Evolutionary conservation across 2,329 filamentous ascomycete genomes (phyloP).

Genomic region (Ustilaginoidea virens): DNA sequence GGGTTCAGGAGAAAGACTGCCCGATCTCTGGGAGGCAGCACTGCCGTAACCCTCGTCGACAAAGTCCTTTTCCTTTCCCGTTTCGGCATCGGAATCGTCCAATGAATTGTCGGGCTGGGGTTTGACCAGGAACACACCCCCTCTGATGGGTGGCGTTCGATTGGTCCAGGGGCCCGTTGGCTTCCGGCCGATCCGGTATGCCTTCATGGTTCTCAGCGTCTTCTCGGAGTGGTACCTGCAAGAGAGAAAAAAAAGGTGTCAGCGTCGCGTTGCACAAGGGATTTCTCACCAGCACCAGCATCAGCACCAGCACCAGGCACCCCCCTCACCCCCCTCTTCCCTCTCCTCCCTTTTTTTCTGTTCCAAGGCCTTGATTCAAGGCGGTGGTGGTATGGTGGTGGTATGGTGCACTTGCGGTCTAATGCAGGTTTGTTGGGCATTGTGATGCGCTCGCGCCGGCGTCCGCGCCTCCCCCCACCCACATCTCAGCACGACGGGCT

Average conservation of each 20-base stretch:
- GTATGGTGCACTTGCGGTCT: no score
- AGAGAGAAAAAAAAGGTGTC: constrained; percentile 2
- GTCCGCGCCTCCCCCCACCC: no score
- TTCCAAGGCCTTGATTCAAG: no score
- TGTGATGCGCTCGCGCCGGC: no score
- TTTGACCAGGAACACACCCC: constrained; percentile 17
- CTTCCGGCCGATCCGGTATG: constrained; percentile 43
- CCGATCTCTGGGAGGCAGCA: constrained; percentile 4
- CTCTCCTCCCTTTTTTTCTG: no score
- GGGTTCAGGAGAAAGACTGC: constrained; percentile 2
- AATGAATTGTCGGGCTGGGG: constrained; percentile 3
- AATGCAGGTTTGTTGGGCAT: no score
- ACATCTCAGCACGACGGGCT: background rate
- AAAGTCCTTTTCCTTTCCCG: constrained; percentile 5
- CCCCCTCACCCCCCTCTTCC: no score
- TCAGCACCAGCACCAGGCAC: no score
- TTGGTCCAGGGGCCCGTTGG: constrained; percentile 39
- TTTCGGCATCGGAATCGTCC: constrained; percentile 6
- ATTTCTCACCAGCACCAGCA: no score
- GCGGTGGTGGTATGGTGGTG: no score
- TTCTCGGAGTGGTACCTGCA: constrained; percentile 39
- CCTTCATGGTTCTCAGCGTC: constrained; percentile 40
- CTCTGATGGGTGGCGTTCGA: constrained; percentile 42
- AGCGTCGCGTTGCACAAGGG: no score
- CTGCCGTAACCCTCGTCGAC: constrained; percentile 6